Conservation (phyloP, 2,329 filamentous ascomycete species). For the Phialophora macrospora region DNA sequence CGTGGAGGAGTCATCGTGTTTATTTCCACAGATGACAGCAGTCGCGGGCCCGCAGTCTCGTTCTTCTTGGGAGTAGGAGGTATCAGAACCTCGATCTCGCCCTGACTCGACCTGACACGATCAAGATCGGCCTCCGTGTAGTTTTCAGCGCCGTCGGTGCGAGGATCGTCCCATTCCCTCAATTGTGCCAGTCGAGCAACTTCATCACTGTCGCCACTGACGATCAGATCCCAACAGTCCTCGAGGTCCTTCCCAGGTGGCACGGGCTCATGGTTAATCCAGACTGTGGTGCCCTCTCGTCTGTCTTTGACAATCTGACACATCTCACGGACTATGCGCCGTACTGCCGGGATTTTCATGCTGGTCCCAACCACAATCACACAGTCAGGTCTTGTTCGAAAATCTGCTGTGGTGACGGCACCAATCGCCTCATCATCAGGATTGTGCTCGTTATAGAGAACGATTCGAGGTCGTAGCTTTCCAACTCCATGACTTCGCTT, state of each 20-base stretch:
- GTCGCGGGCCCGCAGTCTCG: constrained; percentile 31
- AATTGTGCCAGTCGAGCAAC: constrained; percentile 74
- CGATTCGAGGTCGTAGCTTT: constrained; percentile 85
- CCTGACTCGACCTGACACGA: constrained; percentile 47
- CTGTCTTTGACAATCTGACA: constrained; percentile 83
- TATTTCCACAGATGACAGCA: constrained; percentile 23
- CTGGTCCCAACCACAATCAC: constrained; percentile 95
- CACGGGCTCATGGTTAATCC: constrained; percentile 89
- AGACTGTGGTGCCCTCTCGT: constrained; percentile 83
- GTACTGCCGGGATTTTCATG: constrained; percentile 90
- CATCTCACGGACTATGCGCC: constrained; percentile 86
- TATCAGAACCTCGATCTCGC: constrained; percentile 48
- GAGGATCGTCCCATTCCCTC: constrained; percentile 61
- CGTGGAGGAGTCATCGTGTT: constrained; percentile 48
- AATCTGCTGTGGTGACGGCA: constrained; percentile 82
- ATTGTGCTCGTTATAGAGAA: constrained; percentile 96
- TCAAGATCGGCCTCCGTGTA: constrained; percentile 54
- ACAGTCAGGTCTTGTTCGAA: constrained; percentile 84
- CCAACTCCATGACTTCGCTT: constrained; percentile 95
- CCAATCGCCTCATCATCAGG: constrained; percentile 96
- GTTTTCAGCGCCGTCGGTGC: constrained; percentile 49
- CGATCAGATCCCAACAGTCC: constrained; percentile 89
- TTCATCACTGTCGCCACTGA: constrained; percentile 84
- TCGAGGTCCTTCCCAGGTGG: constrained; percentile 84
- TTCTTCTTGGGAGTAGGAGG: constrained; percentile 47